Evolutionary conservation across 495 filamentous ascomycete species (phyloP), one percentile per base, ranked within the genome.

Genomic region (Tirmania nivea): DNA sequence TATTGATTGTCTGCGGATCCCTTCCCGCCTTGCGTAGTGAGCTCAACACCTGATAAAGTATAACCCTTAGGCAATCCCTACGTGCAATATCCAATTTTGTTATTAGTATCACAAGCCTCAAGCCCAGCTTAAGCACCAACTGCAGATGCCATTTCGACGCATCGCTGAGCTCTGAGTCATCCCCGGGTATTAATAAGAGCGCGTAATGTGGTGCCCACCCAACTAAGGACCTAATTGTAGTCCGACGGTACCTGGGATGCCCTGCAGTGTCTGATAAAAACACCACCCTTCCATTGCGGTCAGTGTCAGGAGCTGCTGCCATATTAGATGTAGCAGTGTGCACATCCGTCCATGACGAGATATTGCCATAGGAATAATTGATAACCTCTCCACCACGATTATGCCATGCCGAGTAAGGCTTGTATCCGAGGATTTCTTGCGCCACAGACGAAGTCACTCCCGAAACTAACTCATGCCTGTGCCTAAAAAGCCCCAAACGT

Each of bases 151-250:
- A 79, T 58, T 79, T 73, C 16, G 79, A 83, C 31, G 87, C 67
- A 56, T 88, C 81, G 50, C 83, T 75, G 42, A 77, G 73, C 6
- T 63, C 64, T 11, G 65, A 51, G 14, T 59, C 58, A 37, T 49
- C 65, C 50, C 62, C 66, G 19, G 88, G 78, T 54, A 95, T 79
- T 60, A 92, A 92, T 10, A 94, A 75, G 48, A 92, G 62, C 8
- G 85, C 86, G 77, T 87, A 94, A 63, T 97, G 88, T 19, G 90
- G 90, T 19, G 84, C 86, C 87, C 90, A 97, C 52, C 89, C 87
- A 49, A 97, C 71, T n/a, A 96, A 69, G 0, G 86, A 85, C 52
- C 88, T 74, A 34, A 96, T 70, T 5, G 82, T 87, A 1, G 92
- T 95, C 54, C 89, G 78, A 42, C 86, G 73, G 67, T 86, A 96